Evolutionary conservation across 176 grass and related monocot genomes (phyloP), one percentile per base, ranked within the genome.

Genomic region (Triticum turgidum): DNA sequence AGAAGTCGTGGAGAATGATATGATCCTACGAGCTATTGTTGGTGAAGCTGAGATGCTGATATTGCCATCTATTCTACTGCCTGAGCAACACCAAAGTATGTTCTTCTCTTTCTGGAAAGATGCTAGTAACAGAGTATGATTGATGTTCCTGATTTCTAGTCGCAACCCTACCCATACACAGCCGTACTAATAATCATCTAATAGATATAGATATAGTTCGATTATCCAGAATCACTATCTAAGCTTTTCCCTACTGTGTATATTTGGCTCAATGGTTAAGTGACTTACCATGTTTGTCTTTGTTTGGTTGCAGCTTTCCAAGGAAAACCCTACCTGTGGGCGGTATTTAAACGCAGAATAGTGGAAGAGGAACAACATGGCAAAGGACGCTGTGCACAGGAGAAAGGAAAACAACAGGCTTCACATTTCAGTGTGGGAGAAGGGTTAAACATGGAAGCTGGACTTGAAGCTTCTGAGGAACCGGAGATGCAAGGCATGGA

Each of bases 271-370:
- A 62, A 17, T 7, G 21, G n/a, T 42, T 62, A 9, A 63, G 58
- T 27, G 6, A 6, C n/a, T 64, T 64, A 11, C 6, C 11, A 15
- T 78, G 22, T 63, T 42, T 39, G 7, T 62, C 7, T 45, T 52
- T 33, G 13, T 80, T 45, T 65, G 9, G 15, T 65, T 80, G 7
- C 79, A 81, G 79, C 79, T 25, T 81, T 92, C 61, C 77, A 77
- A 59, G 67, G 22, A 12, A 90, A 90, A 69, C 71, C 67, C 61
- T 92, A 88, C 77, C 81, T 94, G 8, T 94, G 92, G 92, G 92
- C 78, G 0, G 68, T 62, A 4, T 94, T 87, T 44, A 94, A 72
- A 34, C 45, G 71, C 22, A 89, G 79, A 33, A 47, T 21, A 30
- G 7, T 2, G 61, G 75, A 59, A 79, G 76, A 2, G 25, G 5